A percentile compares a stretch with the other conserved stretches of the same genome.
phyloP scores from a whole-genome alignment of 208 protist species.

The Zelonia costaricensis region DNA sequence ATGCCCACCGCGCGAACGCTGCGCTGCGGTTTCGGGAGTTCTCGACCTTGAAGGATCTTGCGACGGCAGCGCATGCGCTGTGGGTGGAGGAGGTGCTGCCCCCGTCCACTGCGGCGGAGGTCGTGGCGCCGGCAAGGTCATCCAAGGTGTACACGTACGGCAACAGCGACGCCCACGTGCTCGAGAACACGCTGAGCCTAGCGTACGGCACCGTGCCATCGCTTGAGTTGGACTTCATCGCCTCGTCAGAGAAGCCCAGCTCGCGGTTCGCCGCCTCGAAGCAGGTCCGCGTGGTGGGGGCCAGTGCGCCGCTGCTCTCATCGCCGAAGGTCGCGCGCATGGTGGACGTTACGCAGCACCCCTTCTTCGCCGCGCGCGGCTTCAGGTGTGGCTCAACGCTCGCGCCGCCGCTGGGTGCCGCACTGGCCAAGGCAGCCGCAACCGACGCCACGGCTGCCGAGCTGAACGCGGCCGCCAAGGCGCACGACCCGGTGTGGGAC shows the following conservation, averaged over 20 bases:
- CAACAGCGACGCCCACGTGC: slow-evolving; percentile 43
- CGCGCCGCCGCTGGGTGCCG: slow-evolving; percentile 35
- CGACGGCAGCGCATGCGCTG: slow-evolving; percentile 15
- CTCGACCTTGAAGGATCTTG: slow-evolving; percentile 39
- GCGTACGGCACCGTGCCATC: slow-evolving; percentile 12
- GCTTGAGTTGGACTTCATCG: background rate
- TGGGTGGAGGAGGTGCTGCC: slow-evolving; percentile 48
- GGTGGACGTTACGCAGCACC: slow-evolving; percentile 60
- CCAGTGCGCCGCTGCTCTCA: background rate
- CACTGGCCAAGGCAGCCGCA: slow-evolving; percentile 38
- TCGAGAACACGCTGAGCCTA: slow-evolving; percentile 41
- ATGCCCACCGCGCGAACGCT: slow-evolving; percentile 13
- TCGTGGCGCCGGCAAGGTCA: background rate
- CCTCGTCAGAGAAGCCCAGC: too few species aligned
- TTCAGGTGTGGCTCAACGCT: slow-evolving; percentile 36
- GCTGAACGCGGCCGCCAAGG: slow-evolving; percentile 19
- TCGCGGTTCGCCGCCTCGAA: background rate
- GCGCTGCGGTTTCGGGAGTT: slow-evolving; percentile 23
- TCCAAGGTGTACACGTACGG: slow-evolving; percentile 62
- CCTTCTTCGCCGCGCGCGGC: slow-evolving; percentile 60
- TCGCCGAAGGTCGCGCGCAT: slow-evolving; percentile 46
- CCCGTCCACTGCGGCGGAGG: too few species aligned
- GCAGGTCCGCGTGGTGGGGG: background rate
- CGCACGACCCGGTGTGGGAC: slow-evolving; percentile 83
- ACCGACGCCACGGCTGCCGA: slow-evolving; percentile 41